Percentiles rank a stretch among this genome's conserved stretches.
Evolutionary conservation across 208 protist species (phyloP).

Genomic region (Naegleria fowleri): DNA sequence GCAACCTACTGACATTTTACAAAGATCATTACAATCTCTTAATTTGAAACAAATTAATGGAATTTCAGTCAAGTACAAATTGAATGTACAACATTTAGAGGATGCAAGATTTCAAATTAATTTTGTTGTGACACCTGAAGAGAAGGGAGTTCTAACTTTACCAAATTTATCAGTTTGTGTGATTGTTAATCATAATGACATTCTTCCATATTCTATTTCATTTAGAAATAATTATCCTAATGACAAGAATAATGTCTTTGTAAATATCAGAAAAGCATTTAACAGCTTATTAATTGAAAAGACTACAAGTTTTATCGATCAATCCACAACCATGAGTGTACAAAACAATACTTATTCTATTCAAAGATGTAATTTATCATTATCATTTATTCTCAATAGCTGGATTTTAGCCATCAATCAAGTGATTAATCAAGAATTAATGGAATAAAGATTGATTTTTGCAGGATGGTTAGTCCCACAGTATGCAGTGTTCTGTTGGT

Average conservation of each 20-base stretch:
- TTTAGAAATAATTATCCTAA: background rate
- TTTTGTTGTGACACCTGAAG: background rate
- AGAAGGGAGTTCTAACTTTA: background rate
- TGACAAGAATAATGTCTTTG: background rate
- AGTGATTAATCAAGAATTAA: background rate
- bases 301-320: background rate
- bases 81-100: background rate
- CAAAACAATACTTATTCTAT: background rate
- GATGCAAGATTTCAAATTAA: background rate
- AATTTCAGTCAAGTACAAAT: background rate
- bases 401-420: background rate
- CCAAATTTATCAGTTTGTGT: background rate
- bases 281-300: background rate
- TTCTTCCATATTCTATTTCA: background rate
- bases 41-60: background rate
- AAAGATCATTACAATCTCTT: background rate
- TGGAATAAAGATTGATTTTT: too few species aligned
- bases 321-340: background rate
- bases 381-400: background rate
- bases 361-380: background rate
- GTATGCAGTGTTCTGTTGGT: too few species aligned
- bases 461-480: too few species aligned
- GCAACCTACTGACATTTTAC: background rate
- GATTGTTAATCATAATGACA: background rate
- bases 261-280: background rate